Evolutionary conservation across 306 rosid species (phyloP), one percentile per base, ranked within the genome.

Genomic region (Sesbania bispinosa): DNA sequence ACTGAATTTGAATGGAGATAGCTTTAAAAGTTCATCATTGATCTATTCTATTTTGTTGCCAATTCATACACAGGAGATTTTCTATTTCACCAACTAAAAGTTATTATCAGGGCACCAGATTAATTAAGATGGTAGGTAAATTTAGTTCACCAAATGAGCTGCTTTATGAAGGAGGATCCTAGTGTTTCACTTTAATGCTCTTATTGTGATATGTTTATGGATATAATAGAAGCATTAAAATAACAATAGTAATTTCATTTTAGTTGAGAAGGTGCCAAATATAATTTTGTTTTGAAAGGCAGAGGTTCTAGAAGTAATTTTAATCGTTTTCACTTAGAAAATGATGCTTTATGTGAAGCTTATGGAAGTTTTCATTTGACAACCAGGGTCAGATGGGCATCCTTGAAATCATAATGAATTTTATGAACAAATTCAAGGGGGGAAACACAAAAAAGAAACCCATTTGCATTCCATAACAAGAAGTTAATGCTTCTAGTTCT

Each of bases 1-100:
- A 30, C 76, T 43, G 50, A 64, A 45, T 42, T 24, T 39, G 46
- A 57, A 13, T 38, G 60, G 65, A 46, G 18, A 79, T 57, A 50
- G 33, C 36, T 24, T 20, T 16, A 0, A 14, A 59, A 9, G 35
- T 29, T 42, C 67, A 9, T 47, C 46, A 10, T 42, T 67, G 51
- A 30, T 73, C 52, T 48, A 45, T 35, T 55, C 35, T 33, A 14
- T 54, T 30, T 61, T 60, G 50, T 52, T 52, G 57, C 46, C 46
- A 18, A 53, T 61, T 52, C 43, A 39, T 60, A 62, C 14, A 6
- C 26, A 14, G 10, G 38, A 14, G 0, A 10, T 10, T 6, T 16
- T 16, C 29, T 42, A 23, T 45, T 65, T 69, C 14, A 16, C 48
- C 19, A 23, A 61, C 15, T 74, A 15, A 68, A 23, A 14, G 3